These are phyloP conservation scores for Plasmodium gaboni DNA, from an alignment of 169 alveolate species.

Conservation along the genomic window DNA sequence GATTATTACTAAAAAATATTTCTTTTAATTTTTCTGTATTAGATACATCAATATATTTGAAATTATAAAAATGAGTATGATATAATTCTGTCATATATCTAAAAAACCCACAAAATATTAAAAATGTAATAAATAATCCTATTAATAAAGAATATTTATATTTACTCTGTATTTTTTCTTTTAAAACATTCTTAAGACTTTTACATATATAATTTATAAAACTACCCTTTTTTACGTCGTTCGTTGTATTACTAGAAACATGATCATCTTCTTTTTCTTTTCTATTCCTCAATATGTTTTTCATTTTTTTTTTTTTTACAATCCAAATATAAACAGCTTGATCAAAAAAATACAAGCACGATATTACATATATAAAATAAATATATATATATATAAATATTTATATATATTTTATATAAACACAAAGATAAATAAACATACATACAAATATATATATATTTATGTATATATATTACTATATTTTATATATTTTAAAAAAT, in stretches of 20 bases:
- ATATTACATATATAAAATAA: too few relatives aligned
- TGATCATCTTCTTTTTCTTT: background rate
- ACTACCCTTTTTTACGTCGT: constrained; percentile 1
- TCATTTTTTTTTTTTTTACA: background rate
- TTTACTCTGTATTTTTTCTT: constrained; percentile 16
- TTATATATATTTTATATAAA: too few relatives aligned
- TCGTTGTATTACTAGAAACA: background rate
- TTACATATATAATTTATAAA: background rate
- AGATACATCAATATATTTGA: constrained; percentile 41
- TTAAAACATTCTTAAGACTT: constrained; percentile 3
- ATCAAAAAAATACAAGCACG: too few relatives aligned
- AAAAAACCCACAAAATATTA: constrained; percentile 62
- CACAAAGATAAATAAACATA: too few relatives aligned
- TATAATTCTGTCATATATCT: constrained; percentile 15
- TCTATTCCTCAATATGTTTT: background rate
- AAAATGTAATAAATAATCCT: constrained; percentile 61
- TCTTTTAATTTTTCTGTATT: constrained; percentile 63
- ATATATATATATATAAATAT: too few relatives aligned
- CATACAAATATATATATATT: too few relatives aligned
- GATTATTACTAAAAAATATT: constrained; percentile 53
- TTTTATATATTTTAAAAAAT: too few relatives aligned
- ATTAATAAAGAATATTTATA: constrained; percentile 55
- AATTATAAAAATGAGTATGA: constrained; percentile 58
- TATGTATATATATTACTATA: too few relatives aligned
- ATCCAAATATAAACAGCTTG: background rate